phyloP scores from a whole-genome alignment of 257 asterid genomes.

The Agastache rugosa region DNA sequence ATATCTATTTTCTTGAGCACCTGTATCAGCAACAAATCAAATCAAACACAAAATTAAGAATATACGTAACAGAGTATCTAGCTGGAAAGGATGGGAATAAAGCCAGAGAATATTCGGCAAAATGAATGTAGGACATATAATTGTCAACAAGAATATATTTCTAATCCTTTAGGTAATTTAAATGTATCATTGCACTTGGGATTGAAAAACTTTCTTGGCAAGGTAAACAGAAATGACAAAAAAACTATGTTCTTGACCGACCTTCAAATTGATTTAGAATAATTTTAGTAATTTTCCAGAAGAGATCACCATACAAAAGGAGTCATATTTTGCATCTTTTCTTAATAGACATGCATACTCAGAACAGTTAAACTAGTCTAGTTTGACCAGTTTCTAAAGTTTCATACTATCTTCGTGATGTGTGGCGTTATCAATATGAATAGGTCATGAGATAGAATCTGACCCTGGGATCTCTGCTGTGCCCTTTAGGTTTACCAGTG shows the following conservation, averaged over 20 bases:
- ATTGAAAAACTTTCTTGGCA: conserved; percentile 1
- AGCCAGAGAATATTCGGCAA: conserved; percentile 18
- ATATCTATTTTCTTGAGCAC: conserved; percentile 91
- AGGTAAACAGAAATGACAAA: neutral
- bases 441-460: neutral
- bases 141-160: conserved; percentile 13
- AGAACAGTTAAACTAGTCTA: conserved; percentile 17
- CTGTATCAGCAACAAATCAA: conserved; percentile 55
- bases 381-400: conserved; percentile 19
- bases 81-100: conserved; percentile 27
- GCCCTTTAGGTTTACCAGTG: neutral
- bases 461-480: neutral
- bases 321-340: conserved; percentile 19
- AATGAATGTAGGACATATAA: conserved; percentile 4
- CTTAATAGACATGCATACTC: conserved; percentile 5
- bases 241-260: neutral
- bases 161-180: conserved; percentile 8
- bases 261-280: neutral
- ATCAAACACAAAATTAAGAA: conserved; percentile 35
- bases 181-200: neutral
- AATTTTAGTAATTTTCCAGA: conserved; percentile 2
- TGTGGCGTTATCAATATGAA: conserved; percentile 21
- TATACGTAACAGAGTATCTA: conserved; percentile 9
- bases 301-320: conserved; percentile 19
- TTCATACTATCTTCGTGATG: conserved; percentile 23